Conservation (phyloP, 345 rosid species). For the Boechera stricta region DNA sequence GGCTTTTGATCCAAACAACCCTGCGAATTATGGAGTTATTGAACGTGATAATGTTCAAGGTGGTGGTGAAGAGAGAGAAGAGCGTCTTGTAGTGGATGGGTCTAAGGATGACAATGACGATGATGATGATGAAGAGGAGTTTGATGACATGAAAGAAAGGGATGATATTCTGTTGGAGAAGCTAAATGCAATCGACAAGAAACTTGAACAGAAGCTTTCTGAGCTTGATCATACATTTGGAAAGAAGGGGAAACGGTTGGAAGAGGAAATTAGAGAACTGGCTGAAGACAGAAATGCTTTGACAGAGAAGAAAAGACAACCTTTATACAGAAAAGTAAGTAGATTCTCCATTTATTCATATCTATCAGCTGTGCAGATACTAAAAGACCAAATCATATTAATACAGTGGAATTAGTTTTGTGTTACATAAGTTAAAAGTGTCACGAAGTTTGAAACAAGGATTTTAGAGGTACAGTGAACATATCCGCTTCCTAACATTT, state of each 20-base stretch:
- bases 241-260: conserved; percentile 83
- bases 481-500: not conserved
- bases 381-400: not conserved
- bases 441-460: not conserved
- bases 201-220: conserved; percentile 82
- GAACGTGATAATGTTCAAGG: conserved; percentile 54
- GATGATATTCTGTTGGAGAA: conserved; percentile 76
- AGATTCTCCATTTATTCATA: not conserved
- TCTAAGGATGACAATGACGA: conserved; percentile 43
- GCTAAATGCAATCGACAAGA: conserved; percentile 80
- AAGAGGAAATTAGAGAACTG: conserved; percentile 90
- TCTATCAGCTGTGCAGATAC: not conserved
- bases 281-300: conserved; percentile 94
- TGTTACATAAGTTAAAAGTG: not conserved
- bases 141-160: conserved; percentile 93
- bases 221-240: conserved; percentile 93
- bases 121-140: conserved; percentile 72
- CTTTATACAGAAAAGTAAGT: conserved; percentile 81
- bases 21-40: conserved; percentile 75
- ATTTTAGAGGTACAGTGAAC: conserved; percentile 11
- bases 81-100: conserved; percentile 41
- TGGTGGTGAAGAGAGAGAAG: conserved; percentile 52
- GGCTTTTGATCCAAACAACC: conserved; percentile 86
- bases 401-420: conserved; percentile 13
- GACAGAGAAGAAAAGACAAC: conserved; percentile 85